phyloP scores from a whole-genome alignment of 2,329 filamentous ascomycete species.

The Microcyclosporella mali region DNA sequence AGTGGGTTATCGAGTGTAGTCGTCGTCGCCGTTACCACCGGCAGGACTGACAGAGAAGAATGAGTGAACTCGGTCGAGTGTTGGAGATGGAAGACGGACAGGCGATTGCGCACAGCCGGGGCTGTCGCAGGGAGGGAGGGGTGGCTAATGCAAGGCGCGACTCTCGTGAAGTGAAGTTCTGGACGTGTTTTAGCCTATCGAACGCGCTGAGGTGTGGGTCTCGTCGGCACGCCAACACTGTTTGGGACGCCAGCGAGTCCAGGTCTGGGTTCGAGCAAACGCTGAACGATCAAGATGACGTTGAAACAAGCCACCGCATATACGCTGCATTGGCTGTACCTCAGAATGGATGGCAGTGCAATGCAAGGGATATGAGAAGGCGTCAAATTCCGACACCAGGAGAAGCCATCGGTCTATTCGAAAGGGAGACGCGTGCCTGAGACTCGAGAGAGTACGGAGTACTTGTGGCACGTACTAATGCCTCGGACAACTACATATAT shows the following conservation, averaged over 20 bases:
- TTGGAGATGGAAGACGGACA: neutral
- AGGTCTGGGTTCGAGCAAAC: constrained; percentile 1
- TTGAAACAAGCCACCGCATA: constrained; percentile 5
- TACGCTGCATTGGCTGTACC: neutral
- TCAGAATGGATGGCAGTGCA: constrained; percentile 4
- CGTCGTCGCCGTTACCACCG: too few relatives aligned
- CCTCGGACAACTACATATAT: too few relatives aligned
- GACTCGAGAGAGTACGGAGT: too few relatives aligned
- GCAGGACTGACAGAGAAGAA: too few relatives aligned
- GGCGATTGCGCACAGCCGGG: constrained; percentile 1
- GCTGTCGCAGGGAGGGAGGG: constrained; percentile 2
- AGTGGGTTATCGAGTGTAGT: too few relatives aligned
- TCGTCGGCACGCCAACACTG: constrained; percentile 2
- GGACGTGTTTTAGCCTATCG: constrained; percentile 6
- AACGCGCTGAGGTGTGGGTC: constrained; percentile 1
- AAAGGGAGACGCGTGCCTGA: too few relatives aligned
- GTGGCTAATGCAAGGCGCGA: constrained; percentile 7
- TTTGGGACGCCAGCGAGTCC: constrained; percentile 1
- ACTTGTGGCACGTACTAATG: too few relatives aligned
- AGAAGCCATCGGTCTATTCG: neutral
- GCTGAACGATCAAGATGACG: constrained; percentile 3
- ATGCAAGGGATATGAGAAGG: constrained; percentile 4
- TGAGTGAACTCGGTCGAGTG: neutral
- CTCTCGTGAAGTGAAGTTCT: constrained; percentile 13
- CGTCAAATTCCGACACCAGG: constrained; percentile 2